Base-by-base conservation (phyloP, 805 yeast genomes). In the Hanseniaspora clermontiae region DNA sequence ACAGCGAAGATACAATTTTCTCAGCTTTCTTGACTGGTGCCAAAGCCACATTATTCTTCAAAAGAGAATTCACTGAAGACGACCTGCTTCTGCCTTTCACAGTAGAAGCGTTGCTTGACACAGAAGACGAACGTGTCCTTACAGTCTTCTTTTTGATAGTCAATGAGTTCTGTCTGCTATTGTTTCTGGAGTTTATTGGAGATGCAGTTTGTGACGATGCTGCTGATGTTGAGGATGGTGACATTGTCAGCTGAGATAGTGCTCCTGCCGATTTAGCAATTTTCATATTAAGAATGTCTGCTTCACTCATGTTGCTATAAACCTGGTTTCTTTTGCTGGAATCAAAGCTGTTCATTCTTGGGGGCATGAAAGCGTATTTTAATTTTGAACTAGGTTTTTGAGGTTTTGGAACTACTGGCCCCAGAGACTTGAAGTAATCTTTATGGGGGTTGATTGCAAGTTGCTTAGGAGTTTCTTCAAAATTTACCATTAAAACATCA, bases 1-100 rank as follows among this genome's bases (percentile, higher is more conserved):
- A 24, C 27, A 24, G 27, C 3, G 27, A 3, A 4, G 27, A 24
- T 3, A 24, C 27, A 24, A 3, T 24, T 24, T 24, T 24, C 27
- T 24, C 27, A 24, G 27, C 27, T 24, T 24, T 24, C 27, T 24
- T 24, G 27, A 24, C 27, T 24, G 27, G 27, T 3, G 24, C 29
- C 19, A 12, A 6, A 19, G 43, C 19, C 3, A 40, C 20, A 24
- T 40, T 11, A 15, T 40, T 40, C 15, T 10, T 40, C 11, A 42
- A 39, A 24, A n/a, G 15, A 32, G 49, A 38, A 57, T 68, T 71
- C 31, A 68, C 60, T 3, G 72, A 69, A 1, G 70, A 62, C 9
- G 72, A 67, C 50, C 71, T 63, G 29, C 65, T 63, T 43, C 70
- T 61, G 14, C 63, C 61, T 15, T 55, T 31, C 34, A 20, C 29